Evolutionary conservation across 257 asterid genomes (phyloP).

Genomic region (Nicotiana benthamiana): DNA sequence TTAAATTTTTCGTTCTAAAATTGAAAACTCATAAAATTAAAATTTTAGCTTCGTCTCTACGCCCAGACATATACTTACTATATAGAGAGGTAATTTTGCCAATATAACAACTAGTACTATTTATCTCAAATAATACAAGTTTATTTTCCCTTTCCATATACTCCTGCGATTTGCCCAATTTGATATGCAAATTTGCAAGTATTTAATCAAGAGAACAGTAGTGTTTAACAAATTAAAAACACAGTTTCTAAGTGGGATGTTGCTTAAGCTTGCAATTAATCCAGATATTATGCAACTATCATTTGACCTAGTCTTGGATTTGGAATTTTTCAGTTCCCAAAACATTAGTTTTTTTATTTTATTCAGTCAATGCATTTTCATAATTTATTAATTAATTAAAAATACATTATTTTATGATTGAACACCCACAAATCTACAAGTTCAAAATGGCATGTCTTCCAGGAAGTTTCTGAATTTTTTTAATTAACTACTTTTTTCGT

Average conservation of each 20-base stretch:
- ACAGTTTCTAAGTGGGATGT: not conserved
- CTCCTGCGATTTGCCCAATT: not conserved
- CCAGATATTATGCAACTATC: not conserved
- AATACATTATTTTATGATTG: not conserved
- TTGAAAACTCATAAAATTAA: too few species aligned
- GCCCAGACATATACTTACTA: too few species aligned
- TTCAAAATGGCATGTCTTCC: constrained; percentile 45
- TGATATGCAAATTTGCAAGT: not conserved
- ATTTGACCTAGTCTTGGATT: constrained; percentile 5
- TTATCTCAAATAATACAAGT: not conserved
- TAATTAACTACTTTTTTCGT: not conserved
- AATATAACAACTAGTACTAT: too few species aligned
- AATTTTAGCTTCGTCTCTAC: too few species aligned
- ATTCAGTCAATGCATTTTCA: constrained; percentile 5
- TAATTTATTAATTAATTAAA: constrained; percentile 1
- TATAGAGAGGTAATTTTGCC: too few species aligned
- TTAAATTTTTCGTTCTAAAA: too few species aligned
- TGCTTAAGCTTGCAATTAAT: constrained; percentile 11
- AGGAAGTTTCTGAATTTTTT: constrained; percentile 35
- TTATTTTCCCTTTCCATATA: not conserved
- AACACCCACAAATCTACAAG: constrained; percentile 9
- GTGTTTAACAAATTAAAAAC: not conserved
- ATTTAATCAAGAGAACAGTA: constrained; percentile 8
- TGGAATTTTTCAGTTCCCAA: constrained; percentile 5
- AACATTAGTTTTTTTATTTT: not conserved